Evolutionary conservation across 2,329 filamentous ascomycete genomes (phyloP).

Genomic region (Metarhizium brunneum): DNA sequence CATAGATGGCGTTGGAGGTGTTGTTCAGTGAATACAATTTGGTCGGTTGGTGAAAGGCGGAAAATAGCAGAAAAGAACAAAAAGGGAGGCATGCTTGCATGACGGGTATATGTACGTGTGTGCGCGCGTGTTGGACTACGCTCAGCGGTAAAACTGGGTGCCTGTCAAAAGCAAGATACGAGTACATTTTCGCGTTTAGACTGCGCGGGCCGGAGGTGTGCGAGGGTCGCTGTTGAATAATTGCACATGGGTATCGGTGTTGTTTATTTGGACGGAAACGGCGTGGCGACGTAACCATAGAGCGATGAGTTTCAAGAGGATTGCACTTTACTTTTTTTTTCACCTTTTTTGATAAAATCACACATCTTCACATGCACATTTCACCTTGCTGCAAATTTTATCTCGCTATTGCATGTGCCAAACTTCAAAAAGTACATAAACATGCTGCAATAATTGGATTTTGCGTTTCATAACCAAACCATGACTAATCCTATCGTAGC

Average conservation of each 20-base stretch:
- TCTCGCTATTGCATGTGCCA: background rate
- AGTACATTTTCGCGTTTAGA: background rate
- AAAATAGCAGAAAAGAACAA: background rate
- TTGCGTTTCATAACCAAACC: background rate
- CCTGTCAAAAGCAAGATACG: background rate
- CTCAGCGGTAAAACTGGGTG: background rate
- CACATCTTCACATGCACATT: background rate
- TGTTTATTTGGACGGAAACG: background rate
- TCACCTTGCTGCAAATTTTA: background rate
- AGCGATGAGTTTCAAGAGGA: background rate
- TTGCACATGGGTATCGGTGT: background rate
- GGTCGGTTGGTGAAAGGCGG: background rate
- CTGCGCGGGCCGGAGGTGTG: background rate
- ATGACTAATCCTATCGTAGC: slow-evolving; percentile 13
- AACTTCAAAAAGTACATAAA: background rate
- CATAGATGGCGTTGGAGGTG: slow-evolving; percentile 25
- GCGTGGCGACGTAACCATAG: background rate
- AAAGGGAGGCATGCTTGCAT: background rate
- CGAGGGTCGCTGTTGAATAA: background rate
- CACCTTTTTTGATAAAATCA: background rate
- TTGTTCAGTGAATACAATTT: background rate
- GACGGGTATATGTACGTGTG: background rate
- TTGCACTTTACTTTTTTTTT: background rate
- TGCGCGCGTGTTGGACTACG: background rate
- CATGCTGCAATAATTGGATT: background rate